Evolutionary conservation across 176 grass and related monocot species (phyloP), one percentile per base, ranked within the genome.

Genomic region (Pharus latifolius): DNA sequence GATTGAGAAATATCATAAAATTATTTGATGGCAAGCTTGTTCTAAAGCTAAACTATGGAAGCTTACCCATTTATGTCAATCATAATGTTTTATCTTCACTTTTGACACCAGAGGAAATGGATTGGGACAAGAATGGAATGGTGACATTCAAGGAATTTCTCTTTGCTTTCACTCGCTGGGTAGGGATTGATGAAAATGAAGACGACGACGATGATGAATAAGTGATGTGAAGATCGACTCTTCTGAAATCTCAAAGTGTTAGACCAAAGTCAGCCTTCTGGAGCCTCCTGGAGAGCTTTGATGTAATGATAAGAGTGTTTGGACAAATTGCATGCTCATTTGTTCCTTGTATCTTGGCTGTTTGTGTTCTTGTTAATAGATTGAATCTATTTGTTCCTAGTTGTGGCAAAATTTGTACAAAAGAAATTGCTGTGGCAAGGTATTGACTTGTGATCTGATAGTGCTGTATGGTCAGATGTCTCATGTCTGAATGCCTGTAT

Each of bases 81-180:
- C 11, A n/a, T 32, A 24, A 65, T 3, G 0, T 10, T 10, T 46
- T 34, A 16, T 61, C 47, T n/a, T 76, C 17, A 31, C 34, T 55
- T 80, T 46, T 86, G 70, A 54, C 16, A 74, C 42, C 29, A 99
- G 95, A 94, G 72, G 95, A 99, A 72, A 99, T 99, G 90, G 95
- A 99, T 45, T 99, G 95, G 95, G 90, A 99, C 76, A 99, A 88
- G 79, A 99, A 99, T 52, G 95, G 90, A 18, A 98, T 85, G 87
- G 95, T 93, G 69, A 80, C 66, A 7, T 93, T 93, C 63, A 98
- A 91, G 53, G 95, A 94, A 68, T 99, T 94, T 74, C 75, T 99
- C 43, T 98, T 99, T 64, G 87, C 95, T 11, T 99, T 99, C 56
- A 99, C 95, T 55, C 84, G 78, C 49, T 99, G 95, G 95, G 90